Conservation (phyloP, 2,329 filamentous ascomycete species). For the Venturia asperata region DNA sequence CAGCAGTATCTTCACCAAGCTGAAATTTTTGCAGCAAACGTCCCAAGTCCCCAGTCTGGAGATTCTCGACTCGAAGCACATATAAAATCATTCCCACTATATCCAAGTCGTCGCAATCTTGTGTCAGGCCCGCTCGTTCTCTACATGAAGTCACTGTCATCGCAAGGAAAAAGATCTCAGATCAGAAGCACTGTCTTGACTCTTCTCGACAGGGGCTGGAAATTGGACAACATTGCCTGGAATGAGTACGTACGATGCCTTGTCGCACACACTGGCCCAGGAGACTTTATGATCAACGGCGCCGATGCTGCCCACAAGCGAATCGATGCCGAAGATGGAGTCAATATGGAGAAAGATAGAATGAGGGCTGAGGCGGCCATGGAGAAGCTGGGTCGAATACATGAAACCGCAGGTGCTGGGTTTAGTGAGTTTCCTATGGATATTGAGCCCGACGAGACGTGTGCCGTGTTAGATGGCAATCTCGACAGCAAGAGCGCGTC, state of each 20-base stretch:
- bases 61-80: neutral
- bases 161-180: conserved; percentile 41
- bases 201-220: conserved; percentile 62
- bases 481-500: neutral
- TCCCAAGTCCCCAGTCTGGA: neutral
- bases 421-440: neutral
- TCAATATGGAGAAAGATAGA: neutral
- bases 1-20: conserved; percentile 39
- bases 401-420: neutral
- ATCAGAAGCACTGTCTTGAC: conserved; percentile 41
- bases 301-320: neutral
- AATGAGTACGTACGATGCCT: conserved; percentile 65
- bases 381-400: neutral
- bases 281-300: neutral
- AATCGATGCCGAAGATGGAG: neutral
- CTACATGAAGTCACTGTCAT: conserved; percentile 43
- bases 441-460: neutral
- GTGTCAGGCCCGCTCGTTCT: conserved; percentile 40
- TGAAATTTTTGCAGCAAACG: neutral
- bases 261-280: conserved; percentile 38
- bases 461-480: neutral
- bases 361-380: neutral
- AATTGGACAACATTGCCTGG: conserved; percentile 70
- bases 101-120: conserved; percentile 36
- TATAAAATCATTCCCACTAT: neutral